Conservation (phyloP, 148 eudicot species). For the Arbutus unedo region DNA sequence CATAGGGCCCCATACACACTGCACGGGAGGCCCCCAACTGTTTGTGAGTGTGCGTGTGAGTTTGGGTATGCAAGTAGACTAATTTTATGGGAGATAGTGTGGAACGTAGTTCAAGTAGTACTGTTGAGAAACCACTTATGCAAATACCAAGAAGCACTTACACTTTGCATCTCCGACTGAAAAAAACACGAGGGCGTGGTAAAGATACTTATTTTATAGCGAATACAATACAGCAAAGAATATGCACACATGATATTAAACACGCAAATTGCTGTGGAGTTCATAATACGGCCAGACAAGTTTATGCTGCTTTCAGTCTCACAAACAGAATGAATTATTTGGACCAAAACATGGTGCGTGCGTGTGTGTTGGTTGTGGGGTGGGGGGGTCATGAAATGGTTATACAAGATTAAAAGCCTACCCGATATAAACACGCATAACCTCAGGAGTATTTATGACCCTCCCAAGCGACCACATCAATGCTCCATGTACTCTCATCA, state of each 20-base stretch:
- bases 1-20: no score
- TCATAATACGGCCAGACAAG: background rate
- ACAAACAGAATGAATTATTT: background rate
- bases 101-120: background rate
- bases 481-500: constrained; percentile 99
- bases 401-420: constrained; percentile 24
- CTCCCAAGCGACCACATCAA: constrained; percentile 99
- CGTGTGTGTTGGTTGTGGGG: no score
- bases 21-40: no score
- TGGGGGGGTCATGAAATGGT: background rate
- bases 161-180: background rate
- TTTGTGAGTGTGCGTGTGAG: no score
- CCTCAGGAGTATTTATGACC: constrained; percentile 96
- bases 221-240: background rate
- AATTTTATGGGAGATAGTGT: background rate
- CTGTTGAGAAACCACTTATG: background rate
- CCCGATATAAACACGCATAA: constrained; percentile 95
- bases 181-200: background rate
- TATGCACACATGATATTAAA: background rate
- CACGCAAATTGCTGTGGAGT: background rate
- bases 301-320: no score
- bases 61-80: no score
- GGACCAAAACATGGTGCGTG: background rate
- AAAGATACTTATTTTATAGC: background rate
- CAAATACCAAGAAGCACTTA: background rate